phyloP scores from a whole-genome alignment of 345 rosid species.

The Populus alba region DNA sequence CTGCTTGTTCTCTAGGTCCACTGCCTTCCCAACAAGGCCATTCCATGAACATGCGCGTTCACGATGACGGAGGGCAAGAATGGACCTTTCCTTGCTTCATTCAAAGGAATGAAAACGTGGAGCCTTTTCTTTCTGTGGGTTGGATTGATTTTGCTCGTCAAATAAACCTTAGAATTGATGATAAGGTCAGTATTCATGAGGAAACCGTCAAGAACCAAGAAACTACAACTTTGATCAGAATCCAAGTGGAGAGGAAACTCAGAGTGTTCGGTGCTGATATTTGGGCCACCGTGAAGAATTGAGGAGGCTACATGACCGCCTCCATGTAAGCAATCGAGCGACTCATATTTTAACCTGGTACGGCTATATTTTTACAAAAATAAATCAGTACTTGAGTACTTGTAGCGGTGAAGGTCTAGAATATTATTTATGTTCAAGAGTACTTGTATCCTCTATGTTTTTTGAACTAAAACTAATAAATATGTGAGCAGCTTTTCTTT shows the following conservation, averaged over 20 bases:
- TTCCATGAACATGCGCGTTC: background rate
- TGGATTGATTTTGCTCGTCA: background rate
- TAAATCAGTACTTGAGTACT: too few species aligned
- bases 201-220: background rate
- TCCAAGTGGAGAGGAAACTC: background rate
- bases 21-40: too few species aligned
- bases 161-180: background rate
- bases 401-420: too few species aligned
- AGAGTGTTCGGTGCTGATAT: slow-evolving; percentile 5
- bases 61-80: background rate
- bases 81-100: background rate
- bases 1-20: too few species aligned
- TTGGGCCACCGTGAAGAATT: background rate
- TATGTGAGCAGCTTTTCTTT: too few species aligned
- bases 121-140: background rate
- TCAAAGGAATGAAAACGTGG: background rate
- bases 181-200: background rate
- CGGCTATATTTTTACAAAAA: too few species aligned
- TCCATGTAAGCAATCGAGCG: too few species aligned
- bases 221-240: background rate
- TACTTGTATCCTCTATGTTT: too few species aligned
- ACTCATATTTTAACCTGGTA: too few species aligned
- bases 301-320: too few species aligned
- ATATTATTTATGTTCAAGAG: too few species aligned
- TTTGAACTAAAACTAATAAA: too few species aligned